phyloP scores from a whole-genome alignment of 331 rosid genomes.

The Ulmus americana region DNA sequence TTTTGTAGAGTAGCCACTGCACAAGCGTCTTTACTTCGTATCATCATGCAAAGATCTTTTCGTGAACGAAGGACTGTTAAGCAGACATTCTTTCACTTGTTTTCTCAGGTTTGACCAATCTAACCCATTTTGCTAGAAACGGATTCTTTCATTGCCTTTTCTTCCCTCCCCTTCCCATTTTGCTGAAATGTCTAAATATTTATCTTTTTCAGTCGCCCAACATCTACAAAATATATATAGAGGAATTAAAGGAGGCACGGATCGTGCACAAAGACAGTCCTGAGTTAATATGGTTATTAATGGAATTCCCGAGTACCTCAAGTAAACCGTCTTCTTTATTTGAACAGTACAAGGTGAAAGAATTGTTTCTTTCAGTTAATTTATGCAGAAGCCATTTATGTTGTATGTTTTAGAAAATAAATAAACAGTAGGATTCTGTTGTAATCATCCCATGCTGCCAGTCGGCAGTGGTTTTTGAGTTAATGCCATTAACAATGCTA shows the following conservation, averaged over 20 bases:
- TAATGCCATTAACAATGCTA: neutral
- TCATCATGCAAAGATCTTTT: conserved; percentile 50
- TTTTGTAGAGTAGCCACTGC: conserved; percentile 64
- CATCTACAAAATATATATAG: conserved; percentile 55
- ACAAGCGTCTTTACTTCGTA: conserved; percentile 57
- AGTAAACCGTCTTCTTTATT: conserved; percentile 45
- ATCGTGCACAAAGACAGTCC: conserved; percentile 72
- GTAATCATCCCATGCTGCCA: neutral
- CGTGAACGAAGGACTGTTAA: conserved; percentile 60
- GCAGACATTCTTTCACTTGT: conserved; percentile 51
- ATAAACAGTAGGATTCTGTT: neutral
- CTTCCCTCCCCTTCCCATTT: conserved; percentile 12
- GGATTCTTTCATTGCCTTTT: conserved; percentile 1
- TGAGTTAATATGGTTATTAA: conserved; percentile 52
- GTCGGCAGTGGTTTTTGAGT: too few relatives aligned
- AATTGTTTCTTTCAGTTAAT: neutral
- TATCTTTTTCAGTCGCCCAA: conserved; percentile 46
- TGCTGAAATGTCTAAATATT: neutral
- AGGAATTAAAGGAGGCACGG: conserved; percentile 53
- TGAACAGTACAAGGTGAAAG: conserved; percentile 61
- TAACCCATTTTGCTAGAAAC: conserved; percentile 4
- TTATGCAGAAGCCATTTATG: conserved; percentile 1
- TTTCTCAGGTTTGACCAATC: conserved; percentile 59
- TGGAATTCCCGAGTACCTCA: conserved; percentile 65
- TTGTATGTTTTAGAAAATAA: neutral